Evolutionary conservation across 768 basidiomycete species (phyloP).

Genomic region (Boletus rubropictus): DNA sequence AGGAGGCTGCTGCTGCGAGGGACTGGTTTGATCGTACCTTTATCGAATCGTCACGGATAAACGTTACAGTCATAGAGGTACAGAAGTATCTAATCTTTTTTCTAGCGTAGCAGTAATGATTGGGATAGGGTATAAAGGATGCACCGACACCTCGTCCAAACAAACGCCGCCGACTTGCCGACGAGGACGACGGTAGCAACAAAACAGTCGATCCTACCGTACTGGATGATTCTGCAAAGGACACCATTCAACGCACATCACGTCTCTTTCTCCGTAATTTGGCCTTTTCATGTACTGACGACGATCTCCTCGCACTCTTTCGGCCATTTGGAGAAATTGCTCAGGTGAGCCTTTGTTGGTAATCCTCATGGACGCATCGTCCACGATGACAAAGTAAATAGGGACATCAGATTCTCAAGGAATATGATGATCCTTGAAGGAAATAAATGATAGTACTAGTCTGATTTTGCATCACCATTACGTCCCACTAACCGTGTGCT

Average conservation of each 20-base stretch:
- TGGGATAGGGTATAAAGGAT: conserved; percentile 57
- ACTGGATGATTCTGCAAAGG: conserved; percentile 32
- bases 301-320: conserved; percentile 64
- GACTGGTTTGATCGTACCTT: conserved; percentile 85
- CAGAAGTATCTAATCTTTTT: neutral
- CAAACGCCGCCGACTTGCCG: conserved; percentile 60
- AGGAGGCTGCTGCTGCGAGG: conserved; percentile 67
- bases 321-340: conserved; percentile 61
- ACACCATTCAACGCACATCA: conserved; percentile 63
- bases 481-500: neutral
- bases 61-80: conserved; percentile 74
- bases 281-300: conserved; percentile 75
- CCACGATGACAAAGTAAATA: conserved; percentile 38
- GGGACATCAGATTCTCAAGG: conserved; percentile 45
- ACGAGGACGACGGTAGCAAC: conserved; percentile 36
- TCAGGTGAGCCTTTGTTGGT: conserved; percentile 51
- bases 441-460: conserved; percentile 54
- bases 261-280: conserved; percentile 93
- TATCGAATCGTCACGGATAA: conserved; percentile 72
- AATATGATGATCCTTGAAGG: conserved; percentile 31
- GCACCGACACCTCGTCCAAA: conserved; percentile 63
- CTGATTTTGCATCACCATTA: conserved; percentile 12
- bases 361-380: conserved; percentile 4
- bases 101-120: conserved; percentile 4
- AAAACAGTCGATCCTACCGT: conserved; percentile 1